Base-by-base conservation (phyloP, 2,329 filamentous ascomycete species). In the Calonectria hawksworthii region DNA sequence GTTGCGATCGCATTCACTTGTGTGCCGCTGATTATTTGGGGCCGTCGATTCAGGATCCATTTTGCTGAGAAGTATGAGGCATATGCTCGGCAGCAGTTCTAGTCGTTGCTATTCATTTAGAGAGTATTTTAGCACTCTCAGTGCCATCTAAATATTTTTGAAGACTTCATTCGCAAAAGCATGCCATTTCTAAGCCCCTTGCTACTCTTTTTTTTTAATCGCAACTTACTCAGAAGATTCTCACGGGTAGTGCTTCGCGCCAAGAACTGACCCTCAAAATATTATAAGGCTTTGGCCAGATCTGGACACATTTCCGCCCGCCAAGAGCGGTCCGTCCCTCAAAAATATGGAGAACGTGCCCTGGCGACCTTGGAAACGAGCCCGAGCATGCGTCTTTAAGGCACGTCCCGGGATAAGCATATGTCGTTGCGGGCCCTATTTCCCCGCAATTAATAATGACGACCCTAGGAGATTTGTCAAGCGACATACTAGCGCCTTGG, bases 11-110 rank as follows among this genome's bases (percentile, higher is more conserved):
- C 76, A 34, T 50, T 78, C 4, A 77, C 76, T 0, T 78, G 73
- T 8, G 13, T 78, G 0, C 76, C 75, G 0, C 44, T 78, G 61
- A 50, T 77, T 0, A 66, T 78, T 11, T 78, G 77, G 77, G 77
- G 77, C 13, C 76, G 76, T 0, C 52, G 23, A 6, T 76, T 73
- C 32, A 65, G 77, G 9, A 61, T 68, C 34, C 38, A 52, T 16
- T 68, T 73, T 4, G 76, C 77, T 1, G 71, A 64, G 28, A 78
- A 76, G 36, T 78, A 78, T 26, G 52, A 70, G 1, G 38, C 70
- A 6, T 78, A 34, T 65, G 69, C 70, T 59, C 70, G 41, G 2
- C 63, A 38, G n/a, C 76, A 78, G 30, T 77, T 76, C 36, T 78
- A 72, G 64, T 26, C 36, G 4, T 21, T 26, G 1, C 11, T 6